A percentile compares a stretch with the other conserved stretches of the same genome.
These are phyloP conservation scores for Aspergillus hiratsukae DNA, from an alignment of 2,329 filamentous ascomycete species.

Conservation along the genomic window DNA sequence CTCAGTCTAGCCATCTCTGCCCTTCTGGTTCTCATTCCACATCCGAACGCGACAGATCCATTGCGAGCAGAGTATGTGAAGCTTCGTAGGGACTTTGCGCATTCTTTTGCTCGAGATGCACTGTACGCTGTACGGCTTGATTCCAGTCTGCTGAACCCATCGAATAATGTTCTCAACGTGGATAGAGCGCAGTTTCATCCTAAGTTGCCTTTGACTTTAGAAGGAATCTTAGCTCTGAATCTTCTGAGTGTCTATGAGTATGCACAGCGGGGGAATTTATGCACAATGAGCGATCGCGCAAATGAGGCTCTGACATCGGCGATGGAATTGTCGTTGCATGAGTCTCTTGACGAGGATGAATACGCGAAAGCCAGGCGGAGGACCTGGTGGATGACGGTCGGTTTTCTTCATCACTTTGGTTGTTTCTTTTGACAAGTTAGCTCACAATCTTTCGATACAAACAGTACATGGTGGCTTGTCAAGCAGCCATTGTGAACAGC, in stretches of 20 bases:
- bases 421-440: background rate
- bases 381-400: constrained; percentile 29
- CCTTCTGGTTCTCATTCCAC: constrained; percentile 25
- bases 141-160: constrained; percentile 17
- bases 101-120: constrained; percentile 20
- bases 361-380: constrained; percentile 22
- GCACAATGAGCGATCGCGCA: constrained; percentile 26
- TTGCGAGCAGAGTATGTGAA: constrained; percentile 15
- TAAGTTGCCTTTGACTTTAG: constrained; percentile 20
- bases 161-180: constrained; percentile 9
- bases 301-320: constrained; percentile 23
- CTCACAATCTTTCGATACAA: background rate
- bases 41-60: constrained; percentile 18
- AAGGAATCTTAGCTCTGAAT: constrained; percentile 23
- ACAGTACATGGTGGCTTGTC: constrained; percentile 48
- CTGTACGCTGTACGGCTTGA: constrained; percentile 23
- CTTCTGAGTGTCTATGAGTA: constrained; percentile 29
- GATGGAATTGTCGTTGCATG: constrained; percentile 24
- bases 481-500: constrained; percentile 50
- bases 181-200: constrained; percentile 14
- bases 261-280: constrained; percentile 25
- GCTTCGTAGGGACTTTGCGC: constrained; percentile 19
- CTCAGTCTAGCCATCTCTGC: constrained; percentile 25
- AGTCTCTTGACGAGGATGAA: constrained; percentile 13
- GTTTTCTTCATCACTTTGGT: background rate